Conservation (phyloP, 2,329 filamentous ascomycete species). For the Aspergillus thermomutatus region DNA sequence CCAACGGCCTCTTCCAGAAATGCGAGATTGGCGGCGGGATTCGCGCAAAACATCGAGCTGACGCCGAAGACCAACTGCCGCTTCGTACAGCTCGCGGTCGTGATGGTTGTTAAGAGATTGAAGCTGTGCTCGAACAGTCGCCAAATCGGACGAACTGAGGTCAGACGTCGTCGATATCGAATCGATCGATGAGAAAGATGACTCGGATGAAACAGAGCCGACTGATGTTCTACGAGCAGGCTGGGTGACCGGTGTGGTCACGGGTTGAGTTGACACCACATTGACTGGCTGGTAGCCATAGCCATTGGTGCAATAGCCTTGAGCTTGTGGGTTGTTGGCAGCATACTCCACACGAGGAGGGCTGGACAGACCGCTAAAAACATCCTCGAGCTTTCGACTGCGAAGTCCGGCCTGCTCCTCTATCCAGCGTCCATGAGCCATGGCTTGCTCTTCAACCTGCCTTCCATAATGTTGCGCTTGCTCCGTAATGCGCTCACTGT, state of each 20-base stretch:
- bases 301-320: conserved; percentile 12
- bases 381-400: conserved; percentile 24
- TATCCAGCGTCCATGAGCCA: conserved; percentile 35
- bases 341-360: conserved; percentile 14
- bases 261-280: not conserved
- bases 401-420: conserved; percentile 35
- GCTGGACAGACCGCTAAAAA: conserved; percentile 13
- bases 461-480: conserved; percentile 37
- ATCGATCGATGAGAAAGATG: conserved; percentile 37
- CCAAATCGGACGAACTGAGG: conserved; percentile 33
- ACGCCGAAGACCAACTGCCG: conserved; percentile 33
- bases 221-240: conserved; percentile 27
- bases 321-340: conserved; percentile 7
- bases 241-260: conserved; percentile 7
- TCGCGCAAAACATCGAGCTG: conserved; percentile 33
- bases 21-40: conserved; percentile 30
- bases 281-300: conserved; percentile 4
- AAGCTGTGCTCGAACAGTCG: conserved; percentile 34
- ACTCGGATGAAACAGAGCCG: conserved; percentile 29
- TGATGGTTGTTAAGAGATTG: conserved; percentile 33
- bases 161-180: conserved; percentile 37
- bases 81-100: conserved; percentile 34
- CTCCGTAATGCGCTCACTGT: conserved; percentile 36
- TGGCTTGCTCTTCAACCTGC: conserved; percentile 38
- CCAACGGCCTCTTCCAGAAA: conserved; percentile 21